Conservation (phyloP, 768 basidiomycete genomes). For the Albatrellus ellisii region DNA sequence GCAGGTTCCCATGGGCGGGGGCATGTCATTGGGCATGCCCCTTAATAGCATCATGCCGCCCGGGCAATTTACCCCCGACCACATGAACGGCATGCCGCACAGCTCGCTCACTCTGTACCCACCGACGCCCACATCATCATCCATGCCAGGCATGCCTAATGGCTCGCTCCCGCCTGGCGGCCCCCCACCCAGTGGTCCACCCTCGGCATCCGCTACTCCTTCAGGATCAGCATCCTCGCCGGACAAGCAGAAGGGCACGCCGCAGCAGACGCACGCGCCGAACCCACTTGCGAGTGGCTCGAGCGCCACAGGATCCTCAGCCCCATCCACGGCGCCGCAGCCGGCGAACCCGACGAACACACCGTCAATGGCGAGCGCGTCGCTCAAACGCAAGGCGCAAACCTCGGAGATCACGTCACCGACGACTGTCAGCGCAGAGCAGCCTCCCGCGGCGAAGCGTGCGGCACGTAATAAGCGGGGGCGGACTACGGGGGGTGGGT, state of each 20-base stretch:
- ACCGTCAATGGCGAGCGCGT: slow-evolving; percentile 17
- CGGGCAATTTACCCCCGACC: slow-evolving; percentile 6
- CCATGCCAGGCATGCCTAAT: slow-evolving; percentile 8
- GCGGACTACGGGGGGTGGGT: slow-evolving; percentile 36
- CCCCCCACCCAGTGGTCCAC: slow-evolving; percentile 30
- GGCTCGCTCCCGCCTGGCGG: slow-evolving; percentile 21
- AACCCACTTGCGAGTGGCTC: slow-evolving; percentile 6
- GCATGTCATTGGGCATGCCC: slow-evolving; percentile 3
- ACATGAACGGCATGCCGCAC: slow-evolving; percentile 9
- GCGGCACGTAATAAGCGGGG: slow-evolving; percentile 39
- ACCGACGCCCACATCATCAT: slow-evolving; percentile 8
- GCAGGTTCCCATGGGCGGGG: slow-evolving; percentile 6
- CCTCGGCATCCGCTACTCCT: slow-evolving; percentile 4
- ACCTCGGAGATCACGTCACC: slow-evolving; percentile 32
- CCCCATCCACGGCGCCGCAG: slow-evolving; percentile 1
- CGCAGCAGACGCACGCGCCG: slow-evolving; percentile 12
- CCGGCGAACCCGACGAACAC: slow-evolving; percentile 17
- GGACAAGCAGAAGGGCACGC: slow-evolving; percentile 12
- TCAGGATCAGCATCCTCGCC: slow-evolving; percentile 7
- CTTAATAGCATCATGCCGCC: background rate
- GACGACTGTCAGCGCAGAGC: slow-evolving; percentile 32
- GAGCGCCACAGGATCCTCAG: slow-evolving; percentile 2
- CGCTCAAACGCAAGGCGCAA: slow-evolving; percentile 24
- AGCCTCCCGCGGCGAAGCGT: slow-evolving; percentile 36
- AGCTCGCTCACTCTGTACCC: slow-evolving; percentile 9